These are phyloP conservation scores for Musa schizocarpa DNA, from an alignment of 176 grass and related monocot genomes.

Conservation along the genomic window DNA sequence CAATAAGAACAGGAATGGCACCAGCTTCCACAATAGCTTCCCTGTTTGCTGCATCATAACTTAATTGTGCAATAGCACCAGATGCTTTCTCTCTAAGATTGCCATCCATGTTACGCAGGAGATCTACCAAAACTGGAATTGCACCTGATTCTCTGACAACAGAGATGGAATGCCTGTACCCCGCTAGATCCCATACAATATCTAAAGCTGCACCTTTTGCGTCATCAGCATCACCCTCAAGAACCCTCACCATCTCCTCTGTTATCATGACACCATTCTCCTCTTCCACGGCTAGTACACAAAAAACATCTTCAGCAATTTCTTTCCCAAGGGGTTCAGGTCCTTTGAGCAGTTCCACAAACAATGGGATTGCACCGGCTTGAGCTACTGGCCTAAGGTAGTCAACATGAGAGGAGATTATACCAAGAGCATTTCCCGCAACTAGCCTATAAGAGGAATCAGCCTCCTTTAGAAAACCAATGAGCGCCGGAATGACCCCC, in stretches of 20 bases:
- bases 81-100: conserved; percentile 10
- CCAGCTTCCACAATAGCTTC: conserved; percentile 14
- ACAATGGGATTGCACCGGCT: conserved; percentile 13
- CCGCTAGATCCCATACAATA: conserved; percentile 13
- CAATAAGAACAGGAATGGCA: conserved; percentile 11
- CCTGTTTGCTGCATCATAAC: conserved; percentile 12
- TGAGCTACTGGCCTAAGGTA: conserved; percentile 3
- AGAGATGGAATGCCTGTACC: conserved; percentile 8
- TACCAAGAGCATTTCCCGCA: conserved; percentile 20
- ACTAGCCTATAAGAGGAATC: conserved; percentile 1
- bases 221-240: neutral
- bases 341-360: conserved; percentile 11
- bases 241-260: conserved; percentile 22
- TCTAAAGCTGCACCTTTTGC: conserved; percentile 15
- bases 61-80: conserved; percentile 18
- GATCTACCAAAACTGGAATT: neutral
- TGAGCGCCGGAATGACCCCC: conserved; percentile 9
- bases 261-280: conserved; percentile 12
- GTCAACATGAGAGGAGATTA: conserved; percentile 19
- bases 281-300: conserved; percentile 12
- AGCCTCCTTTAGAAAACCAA: conserved; percentile 2
- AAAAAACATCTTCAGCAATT: conserved; percentile 17
- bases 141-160: conserved; percentile 10
- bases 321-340: conserved; percentile 20
- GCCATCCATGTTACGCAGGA: neutral